phyloP scores from a whole-genome alignment of 2,329 filamentous ascomycete species.

The Fusarium nisikadoi region DNA sequence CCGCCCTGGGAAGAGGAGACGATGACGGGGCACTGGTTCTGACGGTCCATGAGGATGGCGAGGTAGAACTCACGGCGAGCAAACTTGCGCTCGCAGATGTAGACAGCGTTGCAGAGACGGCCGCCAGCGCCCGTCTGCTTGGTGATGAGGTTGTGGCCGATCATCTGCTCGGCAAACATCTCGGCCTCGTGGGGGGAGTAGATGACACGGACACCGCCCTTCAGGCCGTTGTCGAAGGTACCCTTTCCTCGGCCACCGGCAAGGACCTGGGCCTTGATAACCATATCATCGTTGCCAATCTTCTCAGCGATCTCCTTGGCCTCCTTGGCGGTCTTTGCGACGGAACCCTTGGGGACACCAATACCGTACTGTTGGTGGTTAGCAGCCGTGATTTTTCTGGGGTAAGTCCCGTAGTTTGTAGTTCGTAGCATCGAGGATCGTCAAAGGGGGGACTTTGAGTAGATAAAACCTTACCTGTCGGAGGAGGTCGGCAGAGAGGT shows the following conservation, averaged over 20 bases:
- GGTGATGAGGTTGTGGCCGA: slow-evolving; percentile 98
- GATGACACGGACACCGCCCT: slow-evolving; percentile 98
- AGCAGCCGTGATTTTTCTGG: slow-evolving; percentile 20
- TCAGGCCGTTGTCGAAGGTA: slow-evolving; percentile 96
- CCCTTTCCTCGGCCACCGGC: slow-evolving; percentile 98
- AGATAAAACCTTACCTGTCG: slow-evolving; percentile 65
- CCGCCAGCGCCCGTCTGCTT: slow-evolving; percentile 97
- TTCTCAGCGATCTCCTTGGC: slow-evolving; percentile 91
- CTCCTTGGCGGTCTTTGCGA: slow-evolving; percentile 85
- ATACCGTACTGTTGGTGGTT: slow-evolving; percentile 80
- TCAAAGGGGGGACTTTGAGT: slow-evolving; percentile 18
- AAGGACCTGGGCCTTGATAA: slow-evolving; percentile 99
- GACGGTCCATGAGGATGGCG: slow-evolving; percentile 97
- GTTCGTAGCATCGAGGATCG: slow-evolving; percentile 24
- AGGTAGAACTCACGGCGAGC: slow-evolving; percentile 99
- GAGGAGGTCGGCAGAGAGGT: slow-evolving; percentile 92
- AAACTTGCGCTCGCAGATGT: slow-evolving; percentile 99
- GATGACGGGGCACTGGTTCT: slow-evolving; percentile 90
- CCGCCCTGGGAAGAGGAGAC: slow-evolving; percentile 98
- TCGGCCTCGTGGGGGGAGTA: slow-evolving; percentile 96
- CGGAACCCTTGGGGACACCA: slow-evolving; percentile 88
- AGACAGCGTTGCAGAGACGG: slow-evolving; percentile 95
- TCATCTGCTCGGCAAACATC: slow-evolving; percentile 99
- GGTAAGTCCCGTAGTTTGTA: slow-evolving; percentile 16
- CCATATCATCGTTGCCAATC: slow-evolving; percentile 95